A percentile compares a stretch with the other conserved stretches of the same genome.
Evolutionary conservation across 257 asterid genomes (phyloP).

Genomic region (Perilla frutescens): DNA sequence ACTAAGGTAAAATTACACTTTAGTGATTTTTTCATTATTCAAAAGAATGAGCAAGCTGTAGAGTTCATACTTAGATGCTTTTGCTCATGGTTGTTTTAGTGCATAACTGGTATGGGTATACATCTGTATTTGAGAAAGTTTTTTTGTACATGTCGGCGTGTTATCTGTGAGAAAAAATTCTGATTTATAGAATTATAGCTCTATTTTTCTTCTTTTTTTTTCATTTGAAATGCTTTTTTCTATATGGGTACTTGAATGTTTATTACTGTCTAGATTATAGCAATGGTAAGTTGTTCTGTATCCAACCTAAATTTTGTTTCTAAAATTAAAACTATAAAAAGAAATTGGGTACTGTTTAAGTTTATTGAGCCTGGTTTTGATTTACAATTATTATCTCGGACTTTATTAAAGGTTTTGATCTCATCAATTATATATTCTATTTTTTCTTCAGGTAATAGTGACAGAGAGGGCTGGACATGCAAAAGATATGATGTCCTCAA

Average conservation of each 20-base stretch:
- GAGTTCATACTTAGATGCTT: constrained; percentile 9
- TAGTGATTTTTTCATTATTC: not conserved
- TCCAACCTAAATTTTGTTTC: not conserved
- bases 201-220: not conserved
- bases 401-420: constrained; percentile 23
- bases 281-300: not conserved
- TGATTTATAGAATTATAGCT: no score
- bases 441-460: constrained; percentile 68
- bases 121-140: not conserved
- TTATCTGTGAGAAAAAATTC: no score
- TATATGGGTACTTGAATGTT: not conserved
- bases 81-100: constrained; percentile 4
- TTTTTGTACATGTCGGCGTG: not conserved
- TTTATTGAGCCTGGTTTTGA: not conserved
- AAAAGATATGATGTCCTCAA: constrained; percentile 72
- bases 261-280: no score
- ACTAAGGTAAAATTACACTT: constrained; percentile 63
- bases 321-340: not conserved
- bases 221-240: not conserved
- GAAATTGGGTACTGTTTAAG: not conserved
- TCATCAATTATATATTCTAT: constrained; percentile 11
- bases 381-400: not conserved
- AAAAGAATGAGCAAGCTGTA: constrained; percentile 2
- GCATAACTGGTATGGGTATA: constrained; percentile 8
- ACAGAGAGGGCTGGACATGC: constrained; percentile 96